Base-by-base conservation (phyloP, 139 green algal genomes). In the Micromonas commoda region DNA sequence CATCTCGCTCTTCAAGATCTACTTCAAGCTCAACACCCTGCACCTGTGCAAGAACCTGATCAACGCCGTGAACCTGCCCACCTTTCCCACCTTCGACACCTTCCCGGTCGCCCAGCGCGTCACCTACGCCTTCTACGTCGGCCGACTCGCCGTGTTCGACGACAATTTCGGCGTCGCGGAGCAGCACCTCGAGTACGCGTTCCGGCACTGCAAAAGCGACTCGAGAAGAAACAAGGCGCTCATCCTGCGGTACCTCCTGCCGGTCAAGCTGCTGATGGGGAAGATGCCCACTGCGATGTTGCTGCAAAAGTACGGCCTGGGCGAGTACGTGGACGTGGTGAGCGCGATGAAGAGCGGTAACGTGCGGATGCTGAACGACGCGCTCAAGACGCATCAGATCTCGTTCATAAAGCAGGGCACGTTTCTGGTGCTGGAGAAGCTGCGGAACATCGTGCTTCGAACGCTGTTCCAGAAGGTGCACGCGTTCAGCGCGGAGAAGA, bases 381-480 rank as follows among this genome's bases (percentile, higher is more conserved):
- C 83, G 2, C 79, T 93, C 45, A 32, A 68, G 9, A 51, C 31
- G 32, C 64, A 89, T 63, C 82, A 92, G 74, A 65, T 79, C 16
- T 39, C 34, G 35, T 87, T 84, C 37, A 69, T 84, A 20, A 79
- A 60, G 77, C 81, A 81, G 57, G 90, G 90, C 21, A 91, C 86
- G 0, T 94, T 90, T 66, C 83, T 94, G 65, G 61, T 95, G 67
- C 76, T 94, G 72, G 90, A 95, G 76, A 92, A 91, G 85, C 81
- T 94, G 64, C 84, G 87, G 72, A n/a, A 81, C 35, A 78, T 82
- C 1, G 89, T 91, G 26, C 84, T 87, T 61, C 83, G 90, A 33
- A 82, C 85, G 3, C 80, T 94, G 35, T 81, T 94, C 35, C 80
- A 85, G 31, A 84, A 85, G 28, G 82, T 90, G 73, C 72, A 78